Evolutionary conservation across 2,329 filamentous ascomycete genomes (phyloP), one percentile per base, ranked within the genome.

Genomic region (Colletotrichum karsti): DNA sequence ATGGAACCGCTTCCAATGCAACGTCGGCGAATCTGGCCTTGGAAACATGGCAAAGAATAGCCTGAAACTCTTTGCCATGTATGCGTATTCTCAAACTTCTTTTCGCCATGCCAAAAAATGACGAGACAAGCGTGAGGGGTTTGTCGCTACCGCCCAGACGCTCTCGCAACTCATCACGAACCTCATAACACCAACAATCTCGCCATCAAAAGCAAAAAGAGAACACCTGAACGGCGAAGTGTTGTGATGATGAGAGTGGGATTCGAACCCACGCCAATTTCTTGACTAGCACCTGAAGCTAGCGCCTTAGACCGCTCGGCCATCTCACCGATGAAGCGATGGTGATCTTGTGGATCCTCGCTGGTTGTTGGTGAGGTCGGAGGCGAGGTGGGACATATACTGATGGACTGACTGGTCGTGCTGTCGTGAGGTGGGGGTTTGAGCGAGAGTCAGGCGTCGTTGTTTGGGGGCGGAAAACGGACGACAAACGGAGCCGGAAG

Each of bases 261-360:
- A 51, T 56, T 26, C 50, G 58, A 55, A 33, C 58, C 22, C 33
- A 8, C 18, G 50, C 37, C 33, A 30, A 33, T 42, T 24, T 6
- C 48, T 44, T n/a, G 46, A 66, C 57, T 44, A 53, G 56, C 57
- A 56, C 22, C 22, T 39, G 33, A 63, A 62, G 46, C 48, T 55
- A 53, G 42, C 51, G 59, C 50, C 51, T 63, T 63, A 54, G 37
- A 48, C 51, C 57, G 57, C 37, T 63, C 46, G 59, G 59, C 33
- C 42, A 56, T 63, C 42, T 55, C 54, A 51, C 50, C 53, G 20
- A n/a, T 53, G 13, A 28, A 9, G n/a, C 20, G 35, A 26, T 7
- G 8, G 15, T 15, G 18, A 37, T 18, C 15, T 12, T 26, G 50
- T 67, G 44, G 57, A 51, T 41, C 18, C 44, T 53, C 33, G 35